Base-by-base conservation (phyloP, 2,329 filamentous ascomycete species). In the Cryphonectria japonica region DNA sequence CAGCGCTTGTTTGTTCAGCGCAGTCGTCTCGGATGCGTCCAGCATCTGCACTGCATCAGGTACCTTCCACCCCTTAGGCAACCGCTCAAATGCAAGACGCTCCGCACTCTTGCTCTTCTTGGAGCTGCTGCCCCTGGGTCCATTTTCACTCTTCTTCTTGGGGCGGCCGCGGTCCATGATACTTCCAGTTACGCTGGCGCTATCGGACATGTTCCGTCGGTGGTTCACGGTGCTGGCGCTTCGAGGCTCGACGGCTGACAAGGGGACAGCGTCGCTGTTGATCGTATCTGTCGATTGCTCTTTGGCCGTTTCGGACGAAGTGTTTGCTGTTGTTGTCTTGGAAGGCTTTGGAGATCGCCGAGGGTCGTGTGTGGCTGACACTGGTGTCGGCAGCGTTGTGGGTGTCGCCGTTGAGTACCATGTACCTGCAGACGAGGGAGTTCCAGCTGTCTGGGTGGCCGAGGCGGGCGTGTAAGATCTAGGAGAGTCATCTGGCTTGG, bases 141-240 rank as follows among this genome's bases (percentile, higher is more conserved):
- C 76, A 1, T 76, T 76, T 22, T 78, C 78, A 34, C 88, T 86
- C 68, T 87, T 82, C 78, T 88, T 90, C 70, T 85, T 84, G 0
- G 88, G 86, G n/a, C 89, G 84, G 6, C 88, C 89, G 60, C 89
- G 83, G 71, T 91, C 88, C 84, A 89, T 88, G 62, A 89, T 87
- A 71, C 85, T 85, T 16, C 83, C 86, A 0, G 86, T 84, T 54
- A 89, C 86, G 72, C 85, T 85, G 26, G 83, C 86, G 0, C 86
- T 85, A 69, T 91, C 89, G 0, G 89, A 91, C 66, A 84, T 84
- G 29, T 85, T 84, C 65, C 88, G 82, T 67, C 83, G 83, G 75
- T 90, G 88, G 4, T 82, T 77, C 2, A 78, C 76, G 59, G 68
- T 63, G 43, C 75, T 69, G n/a, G 74, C 64, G 68, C 77, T 75